A percentile compares a stretch with the other conserved stretches of the same genome.
phyloP scores from a whole-genome alignment of 1,139 yeast species.

The Yamadazyma trypodendri region DNA sequence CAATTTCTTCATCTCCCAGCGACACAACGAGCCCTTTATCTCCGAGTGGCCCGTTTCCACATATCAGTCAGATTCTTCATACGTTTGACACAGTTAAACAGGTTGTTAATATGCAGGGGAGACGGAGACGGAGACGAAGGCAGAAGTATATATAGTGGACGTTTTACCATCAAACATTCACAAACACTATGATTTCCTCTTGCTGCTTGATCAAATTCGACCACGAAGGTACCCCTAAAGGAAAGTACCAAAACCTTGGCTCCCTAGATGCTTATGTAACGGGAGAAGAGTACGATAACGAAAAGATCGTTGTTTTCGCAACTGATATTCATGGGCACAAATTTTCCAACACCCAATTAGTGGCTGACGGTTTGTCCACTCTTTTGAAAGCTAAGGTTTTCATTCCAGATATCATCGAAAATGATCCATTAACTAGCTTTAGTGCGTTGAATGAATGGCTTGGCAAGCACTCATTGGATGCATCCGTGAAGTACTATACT shows the following conservation, averaged over 20 bases:
- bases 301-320: slow-evolving; percentile 51
- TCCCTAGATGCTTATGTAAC: slow-evolving; percentile 55
- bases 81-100: no score
- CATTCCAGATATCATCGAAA: slow-evolving; percentile 67
- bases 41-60: no score
- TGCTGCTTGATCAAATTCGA: slow-evolving; percentile 45
- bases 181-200: slow-evolving; percentile 18
- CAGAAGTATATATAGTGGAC: no score
- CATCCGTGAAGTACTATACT: slow-evolving; percentile 36
- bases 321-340: slow-evolving; percentile 69
- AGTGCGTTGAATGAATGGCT: slow-evolving; percentile 43
- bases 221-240: slow-evolving; percentile 51
- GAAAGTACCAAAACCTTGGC: slow-evolving; percentile 35
- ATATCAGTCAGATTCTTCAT: no score
- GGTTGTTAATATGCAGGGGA: no score
- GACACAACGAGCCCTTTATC: no score
- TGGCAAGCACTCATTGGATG: slow-evolving; percentile 46
- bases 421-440: slow-evolving; percentile 46
- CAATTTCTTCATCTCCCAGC: no score
- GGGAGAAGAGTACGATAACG: slow-evolving; percentile 41
- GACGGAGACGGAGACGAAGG: not conserved
- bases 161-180: not conserved
- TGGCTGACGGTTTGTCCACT: slow-evolving; percentile 69
- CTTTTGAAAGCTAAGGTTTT: slow-evolving; percentile 44
- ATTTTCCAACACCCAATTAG: slow-evolving; percentile 51